Evolutionary conservation across 202 grass and related monocot species (phyloP).

Genomic region (Bolboschoenoplectus hybrid): DNA sequence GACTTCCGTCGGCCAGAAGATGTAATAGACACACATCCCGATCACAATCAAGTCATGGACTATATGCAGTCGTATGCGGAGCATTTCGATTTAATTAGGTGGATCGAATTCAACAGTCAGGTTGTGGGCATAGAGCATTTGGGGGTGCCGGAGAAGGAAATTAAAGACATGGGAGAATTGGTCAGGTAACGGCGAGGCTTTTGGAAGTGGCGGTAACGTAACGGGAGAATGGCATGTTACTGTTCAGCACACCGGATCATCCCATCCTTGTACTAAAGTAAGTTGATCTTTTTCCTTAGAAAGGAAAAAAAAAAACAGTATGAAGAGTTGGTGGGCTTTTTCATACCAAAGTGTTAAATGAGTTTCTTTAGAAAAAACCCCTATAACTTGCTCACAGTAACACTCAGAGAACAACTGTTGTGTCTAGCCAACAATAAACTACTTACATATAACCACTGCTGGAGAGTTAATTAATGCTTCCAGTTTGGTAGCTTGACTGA

Average conservation of each 20-base stretch:
- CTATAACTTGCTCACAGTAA: not conserved
- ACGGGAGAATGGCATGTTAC: constrained; percentile 45
- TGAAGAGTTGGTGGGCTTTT: not conserved
- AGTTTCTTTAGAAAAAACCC: not conserved
- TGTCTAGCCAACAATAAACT: not conserved
- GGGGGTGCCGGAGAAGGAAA: constrained; percentile 38
- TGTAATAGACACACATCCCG: constrained; percentile 39
- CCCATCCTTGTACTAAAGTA: constrained; percentile 23
- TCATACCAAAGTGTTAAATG: not conserved
- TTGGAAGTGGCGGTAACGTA: constrained; percentile 29
- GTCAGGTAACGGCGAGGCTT: constrained; percentile 53
- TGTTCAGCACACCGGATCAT: constrained; percentile 26
- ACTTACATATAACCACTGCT: not conserved
- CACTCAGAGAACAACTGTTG: not conserved
- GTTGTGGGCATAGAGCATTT: constrained; percentile 41
- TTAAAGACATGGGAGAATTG: constrained; percentile 41
- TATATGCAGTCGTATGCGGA: constrained; percentile 45
- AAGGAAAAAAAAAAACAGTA: not conserved
- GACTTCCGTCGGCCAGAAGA: constrained; percentile 50
- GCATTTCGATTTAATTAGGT: constrained; percentile 45
- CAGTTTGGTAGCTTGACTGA: not conserved
- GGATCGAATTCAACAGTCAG: constrained; percentile 32
- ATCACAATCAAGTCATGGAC: constrained; percentile 48
- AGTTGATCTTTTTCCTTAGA: not conserved
- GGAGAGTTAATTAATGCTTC: not conserved